Evolutionary conservation across 805 yeast species (phyloP).

Genomic region (Teunomyces pallodes): DNA sequence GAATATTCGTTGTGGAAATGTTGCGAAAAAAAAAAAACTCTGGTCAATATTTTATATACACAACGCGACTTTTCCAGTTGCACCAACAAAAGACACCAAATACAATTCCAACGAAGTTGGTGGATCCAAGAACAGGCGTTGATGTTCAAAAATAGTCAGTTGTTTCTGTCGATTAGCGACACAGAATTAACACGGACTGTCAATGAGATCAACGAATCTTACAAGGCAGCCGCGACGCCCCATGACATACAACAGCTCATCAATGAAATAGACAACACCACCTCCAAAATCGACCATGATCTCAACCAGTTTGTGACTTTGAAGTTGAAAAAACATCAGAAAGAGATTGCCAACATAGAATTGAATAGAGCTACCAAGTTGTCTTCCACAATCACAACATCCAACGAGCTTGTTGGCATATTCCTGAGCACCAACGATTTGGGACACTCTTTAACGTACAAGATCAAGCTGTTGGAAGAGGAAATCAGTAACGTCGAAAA

Average conservation of each 20-base stretch:
- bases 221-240: slow-evolving; percentile 21
- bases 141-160: slow-evolving; percentile 3
- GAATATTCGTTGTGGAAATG: no score
- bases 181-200: background rate
- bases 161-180: slow-evolving; percentile 2
- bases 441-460: slow-evolving; percentile 65
- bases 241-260: slow-evolving; percentile 28
- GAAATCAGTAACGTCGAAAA: slow-evolving; percentile 65
- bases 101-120: background rate
- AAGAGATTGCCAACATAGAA: slow-evolving; percentile 50
- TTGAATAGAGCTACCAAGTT: slow-evolving; percentile 55
- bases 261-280: slow-evolving; percentile 25
- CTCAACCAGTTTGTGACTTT: slow-evolving; percentile 21
- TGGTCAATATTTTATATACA: background rate
- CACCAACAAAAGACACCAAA: background rate
- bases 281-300: slow-evolving; percentile 22
- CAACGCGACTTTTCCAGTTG: background rate
- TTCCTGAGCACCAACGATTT: slow-evolving; percentile 61
- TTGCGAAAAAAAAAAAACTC: no score
- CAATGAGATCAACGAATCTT: background rate
- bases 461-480: slow-evolving; percentile 65
- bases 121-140: background rate
- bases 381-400: slow-evolving; percentile 56
- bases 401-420: slow-evolving; percentile 53
- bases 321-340: slow-evolving; percentile 30